These are phyloP conservation scores for Malassezia vespertilionis DNA, from an alignment of 1,284 basidiomycete species.

Conservation along the genomic window DNA sequence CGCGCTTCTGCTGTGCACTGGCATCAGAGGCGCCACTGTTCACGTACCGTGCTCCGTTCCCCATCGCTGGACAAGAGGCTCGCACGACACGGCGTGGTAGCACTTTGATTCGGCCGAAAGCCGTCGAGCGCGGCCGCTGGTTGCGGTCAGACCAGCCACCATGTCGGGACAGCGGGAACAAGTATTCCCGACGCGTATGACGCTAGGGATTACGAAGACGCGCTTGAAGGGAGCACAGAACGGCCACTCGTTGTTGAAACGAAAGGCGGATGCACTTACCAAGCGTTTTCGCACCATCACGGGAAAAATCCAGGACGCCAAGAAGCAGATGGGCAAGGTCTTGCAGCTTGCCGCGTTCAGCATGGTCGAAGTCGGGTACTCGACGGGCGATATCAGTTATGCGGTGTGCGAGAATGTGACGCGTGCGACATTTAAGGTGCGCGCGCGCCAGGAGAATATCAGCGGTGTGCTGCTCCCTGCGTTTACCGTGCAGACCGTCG, in stretches of 20 bases:
- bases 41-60: constrained; percentile 35
- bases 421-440: constrained; percentile 77
- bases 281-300: constrained; percentile 66
- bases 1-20: constrained; percentile 45
- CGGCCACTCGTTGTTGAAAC: constrained; percentile 88
- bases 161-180: constrained; percentile 86
- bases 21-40: not conserved
- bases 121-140: not conserved
- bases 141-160: constrained; percentile 12
- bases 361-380: constrained; percentile 93
- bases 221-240: constrained; percentile 93
- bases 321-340: constrained; percentile 95
- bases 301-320: constrained; percentile 70
- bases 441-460: constrained; percentile 94
- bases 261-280: constrained; percentile 90
- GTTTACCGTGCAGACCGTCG: constrained; percentile 50
- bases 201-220: constrained; percentile 77
- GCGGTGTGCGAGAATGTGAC: constrained; percentile 52
- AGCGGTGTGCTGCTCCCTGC: constrained; percentile 93
- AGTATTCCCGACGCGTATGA: constrained; percentile 62
- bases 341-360: constrained; percentile 98
- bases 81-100: not conserved
- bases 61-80: constrained; percentile 18
- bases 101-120: constrained; percentile 1
- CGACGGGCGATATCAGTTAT: constrained; percentile 85